A percentile compares a stretch with the other conserved stretches of the same genome.
phyloP scores from a whole-genome alignment of 805 yeast genomes.

The Saccharomycopsis microspora region DNA sequence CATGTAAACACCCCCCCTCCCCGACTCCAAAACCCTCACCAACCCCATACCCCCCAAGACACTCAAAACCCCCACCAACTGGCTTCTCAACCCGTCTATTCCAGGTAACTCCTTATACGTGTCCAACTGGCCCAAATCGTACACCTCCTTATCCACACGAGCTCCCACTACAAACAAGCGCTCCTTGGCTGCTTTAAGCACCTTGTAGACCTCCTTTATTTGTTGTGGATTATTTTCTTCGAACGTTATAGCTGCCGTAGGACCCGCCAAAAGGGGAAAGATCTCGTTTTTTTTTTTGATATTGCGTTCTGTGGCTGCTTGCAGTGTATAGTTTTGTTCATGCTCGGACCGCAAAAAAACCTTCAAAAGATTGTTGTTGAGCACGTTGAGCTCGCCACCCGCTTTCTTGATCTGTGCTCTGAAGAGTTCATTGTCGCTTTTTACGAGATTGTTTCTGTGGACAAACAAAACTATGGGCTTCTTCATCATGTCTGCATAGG shows the following conservation, averaged over 20 bases:
- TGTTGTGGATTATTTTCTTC: slow-evolving; percentile 58
- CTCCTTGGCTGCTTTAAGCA: slow-evolving; percentile 55
- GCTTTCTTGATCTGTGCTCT: slow-evolving; percentile 48
- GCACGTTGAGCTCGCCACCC: slow-evolving; percentile 62
- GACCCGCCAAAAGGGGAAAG: slow-evolving; percentile 62
- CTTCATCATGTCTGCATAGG: slow-evolving; percentile 62
- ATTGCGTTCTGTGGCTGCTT: slow-evolving; percentile 33
- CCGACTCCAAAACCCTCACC: slow-evolving; percentile 65
- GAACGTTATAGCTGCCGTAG: slow-evolving; percentile 70
- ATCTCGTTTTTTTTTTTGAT: slow-evolving; percentile 52
- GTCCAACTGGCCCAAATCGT: slow-evolving; percentile 40
- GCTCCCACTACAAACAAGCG: slow-evolving; percentile 80
- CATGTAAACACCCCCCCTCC: slow-evolving; percentile 58
- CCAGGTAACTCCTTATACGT: slow-evolving; percentile 66
- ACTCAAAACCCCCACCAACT: slow-evolving; percentile 77
- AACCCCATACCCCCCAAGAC: slow-evolving; percentile 82
- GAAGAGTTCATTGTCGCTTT: slow-evolving; percentile 52
- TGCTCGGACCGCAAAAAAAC: slow-evolving; percentile 65
- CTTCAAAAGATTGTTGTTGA: slow-evolving; percentile 59
- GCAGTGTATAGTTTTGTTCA: slow-evolving; percentile 64
- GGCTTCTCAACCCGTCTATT: slow-evolving; percentile 60
- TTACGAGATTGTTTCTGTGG: slow-evolving; percentile 75
- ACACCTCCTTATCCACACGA: slow-evolving; percentile 51
- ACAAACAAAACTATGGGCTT: slow-evolving; percentile 60
- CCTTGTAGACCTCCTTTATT: slow-evolving; percentile 50